A percentile compares a stretch with the other conserved stretches of the same genome.
phyloP scores from a whole-genome alignment of 352 stramenopile species.

The Phytophthora pistaciae region DNA sequence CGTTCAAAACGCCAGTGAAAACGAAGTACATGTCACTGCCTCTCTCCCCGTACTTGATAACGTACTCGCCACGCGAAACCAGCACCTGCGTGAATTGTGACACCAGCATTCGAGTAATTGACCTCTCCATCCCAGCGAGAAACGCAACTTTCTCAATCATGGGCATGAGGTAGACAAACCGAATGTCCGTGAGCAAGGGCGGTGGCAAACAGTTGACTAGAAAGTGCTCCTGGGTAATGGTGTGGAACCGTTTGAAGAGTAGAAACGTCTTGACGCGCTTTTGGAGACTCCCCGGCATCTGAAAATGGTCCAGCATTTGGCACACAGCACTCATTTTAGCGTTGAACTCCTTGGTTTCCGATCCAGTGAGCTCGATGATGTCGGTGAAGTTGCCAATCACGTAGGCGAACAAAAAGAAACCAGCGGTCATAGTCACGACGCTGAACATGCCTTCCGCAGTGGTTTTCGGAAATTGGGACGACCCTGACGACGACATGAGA shows the following conservation, averaged over 20 bases:
- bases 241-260: constrained; percentile 71
- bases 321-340: constrained; percentile 54
- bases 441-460: constrained; percentile 52
- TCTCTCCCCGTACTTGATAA: constrained; percentile 60
- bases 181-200: constrained; percentile 69
- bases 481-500: constrained; percentile 59
- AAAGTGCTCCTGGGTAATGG: constrained; percentile 69
- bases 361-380: constrained; percentile 61
- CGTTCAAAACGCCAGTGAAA: constrained; percentile 57
- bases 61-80: constrained; percentile 56
- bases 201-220: constrained; percentile 62
- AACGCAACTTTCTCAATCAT: constrained; percentile 77
- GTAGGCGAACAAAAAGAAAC: constrained; percentile 76
- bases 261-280: constrained; percentile 65
- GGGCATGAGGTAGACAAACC: constrained; percentile 52
- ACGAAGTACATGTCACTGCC: constrained; percentile 81
- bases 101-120: constrained; percentile 68
- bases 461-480: constrained; percentile 51
- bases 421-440: constrained; percentile 61
- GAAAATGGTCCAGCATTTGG: constrained; percentile 61
- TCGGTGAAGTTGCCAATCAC: constrained; percentile 72
- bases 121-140: constrained; percentile 53
- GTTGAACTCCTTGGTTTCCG: constrained; percentile 67
- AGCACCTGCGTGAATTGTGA: constrained; percentile 66
- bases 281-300: constrained; percentile 42